Percentiles rank a stretch among this genome's conserved stretches.
phyloP scores from a whole-genome alignment of 306 rosid species.

The Argentina anserina region DNA sequence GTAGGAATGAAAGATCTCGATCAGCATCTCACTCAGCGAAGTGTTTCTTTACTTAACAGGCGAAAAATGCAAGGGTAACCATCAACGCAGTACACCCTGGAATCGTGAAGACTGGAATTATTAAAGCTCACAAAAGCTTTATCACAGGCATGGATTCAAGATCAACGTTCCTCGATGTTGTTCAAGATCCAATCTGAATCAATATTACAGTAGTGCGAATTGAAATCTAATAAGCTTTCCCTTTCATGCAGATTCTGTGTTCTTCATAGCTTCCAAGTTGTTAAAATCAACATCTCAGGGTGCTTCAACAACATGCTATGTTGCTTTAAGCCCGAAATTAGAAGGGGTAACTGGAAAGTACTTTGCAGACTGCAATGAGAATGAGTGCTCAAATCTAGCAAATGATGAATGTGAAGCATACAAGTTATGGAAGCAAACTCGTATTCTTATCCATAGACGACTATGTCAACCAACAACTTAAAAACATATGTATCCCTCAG shows the following conservation, averaged over 20 bases:
- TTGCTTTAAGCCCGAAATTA: slow-evolving; percentile 63
- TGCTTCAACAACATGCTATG: slow-evolving; percentile 87
- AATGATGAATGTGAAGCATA: slow-evolving; percentile 69
- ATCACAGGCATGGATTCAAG: slow-evolving; percentile 46
- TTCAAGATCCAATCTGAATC: neutral
- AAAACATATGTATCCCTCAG: slow-evolving; percentile 17
- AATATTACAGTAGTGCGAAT: neutral
- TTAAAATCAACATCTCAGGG: slow-evolving; percentile 81
- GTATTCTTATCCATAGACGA: slow-evolving; percentile 50
- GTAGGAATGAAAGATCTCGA: neutral
- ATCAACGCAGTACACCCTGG: slow-evolving; percentile 93
- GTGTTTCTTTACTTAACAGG: slow-evolving; percentile 33
- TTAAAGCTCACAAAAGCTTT: slow-evolving; percentile 75
- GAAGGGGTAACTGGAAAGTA: slow-evolving; percentile 79
- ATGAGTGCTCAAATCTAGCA: slow-evolving; percentile 66
- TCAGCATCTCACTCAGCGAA: neutral
- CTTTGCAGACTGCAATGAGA: slow-evolving; percentile 82
- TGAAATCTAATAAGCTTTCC: slow-evolving; percentile 1
- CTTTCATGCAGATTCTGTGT: slow-evolving; percentile 72
- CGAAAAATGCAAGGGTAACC: slow-evolving; percentile 78
- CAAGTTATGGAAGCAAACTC: slow-evolving; percentile 69
- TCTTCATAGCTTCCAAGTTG: slow-evolving; percentile 78
- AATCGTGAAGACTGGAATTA: slow-evolving; percentile 78
- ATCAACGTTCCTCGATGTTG: neutral
- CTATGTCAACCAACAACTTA: slow-evolving; percentile 40